Evolutionary conservation across 2,329 filamentous ascomycete genomes (phyloP).

Genomic region (Aaosphaeria arxii): DNA sequence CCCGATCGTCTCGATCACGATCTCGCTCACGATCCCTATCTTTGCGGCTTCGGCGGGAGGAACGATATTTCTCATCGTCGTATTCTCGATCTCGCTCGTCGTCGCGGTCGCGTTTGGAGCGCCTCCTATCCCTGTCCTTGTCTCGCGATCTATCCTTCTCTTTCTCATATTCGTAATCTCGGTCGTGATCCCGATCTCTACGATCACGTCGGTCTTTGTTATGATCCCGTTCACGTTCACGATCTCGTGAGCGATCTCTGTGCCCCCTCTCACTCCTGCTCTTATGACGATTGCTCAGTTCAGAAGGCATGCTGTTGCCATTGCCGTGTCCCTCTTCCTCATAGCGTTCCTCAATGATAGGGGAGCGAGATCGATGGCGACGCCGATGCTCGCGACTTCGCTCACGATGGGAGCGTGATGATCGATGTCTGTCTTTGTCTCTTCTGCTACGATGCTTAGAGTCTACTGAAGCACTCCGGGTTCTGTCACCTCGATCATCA

Average conservation of each 20-base stretch:
- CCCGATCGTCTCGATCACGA: slow-evolving; percentile 31
- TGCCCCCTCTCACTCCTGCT: slow-evolving; percentile 35
- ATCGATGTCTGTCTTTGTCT: slow-evolving; percentile 39
- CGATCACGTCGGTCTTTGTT: slow-evolving; percentile 50
- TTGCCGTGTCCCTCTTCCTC: slow-evolving; percentile 28
- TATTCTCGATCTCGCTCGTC: slow-evolving; percentile 36
- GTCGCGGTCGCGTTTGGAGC: slow-evolving; percentile 49
- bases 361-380: slow-evolving; percentile 40
- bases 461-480: slow-evolving; percentile 64
- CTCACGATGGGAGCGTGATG: slow-evolving; percentile 47
- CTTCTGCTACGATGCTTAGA: slow-evolving; percentile 57
- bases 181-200: slow-evolving; percentile 51
- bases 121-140: slow-evolving; percentile 44
- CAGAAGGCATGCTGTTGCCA: slow-evolving; percentile 19
- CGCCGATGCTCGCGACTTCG: slow-evolving; percentile 44
- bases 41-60: slow-evolving; percentile 41
- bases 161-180: slow-evolving; percentile 37
- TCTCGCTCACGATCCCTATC: slow-evolving; percentile 40
- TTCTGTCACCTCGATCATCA: slow-evolving; percentile 52
- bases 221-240: slow-evolving; percentile 38
- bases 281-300: slow-evolving; percentile 33
- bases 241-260: slow-evolving; percentile 29
- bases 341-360: slow-evolving; percentile 22
- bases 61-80: slow-evolving; percentile 41
- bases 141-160: slow-evolving; percentile 38